phyloP scores from a whole-genome alignment of 1,139 yeast genomes.

The Hemisphaericaspora xylofermentans region DNA sequence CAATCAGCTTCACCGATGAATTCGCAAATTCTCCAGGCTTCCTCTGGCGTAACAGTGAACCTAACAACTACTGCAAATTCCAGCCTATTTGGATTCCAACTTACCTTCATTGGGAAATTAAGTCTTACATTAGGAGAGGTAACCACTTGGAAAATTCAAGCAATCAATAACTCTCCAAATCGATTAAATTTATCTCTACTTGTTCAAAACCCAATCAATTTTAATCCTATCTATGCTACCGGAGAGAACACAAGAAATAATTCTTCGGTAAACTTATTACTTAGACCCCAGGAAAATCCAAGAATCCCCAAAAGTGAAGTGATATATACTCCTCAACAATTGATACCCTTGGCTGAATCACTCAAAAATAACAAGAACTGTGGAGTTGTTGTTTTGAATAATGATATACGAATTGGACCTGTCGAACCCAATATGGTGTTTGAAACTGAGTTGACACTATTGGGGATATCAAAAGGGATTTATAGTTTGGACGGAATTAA shows the following conservation, averaged over 20 bases:
- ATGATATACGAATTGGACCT: slow-evolving; percentile 65
- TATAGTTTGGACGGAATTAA: slow-evolving; percentile 65
- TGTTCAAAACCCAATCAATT: slow-evolving; percentile 30
- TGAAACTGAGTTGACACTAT: slow-evolving; percentile 60
- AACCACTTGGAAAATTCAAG: slow-evolving; percentile 65
- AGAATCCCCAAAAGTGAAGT: slow-evolving; percentile 5
- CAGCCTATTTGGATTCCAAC: slow-evolving; percentile 47
- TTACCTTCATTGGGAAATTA: slow-evolving; percentile 66
- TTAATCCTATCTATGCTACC: slow-evolving; percentile 18
- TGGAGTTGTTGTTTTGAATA: slow-evolving; percentile 54
- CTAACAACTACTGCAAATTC: slow-evolving; percentile 33
- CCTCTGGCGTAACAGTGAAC: slow-evolving; percentile 46
- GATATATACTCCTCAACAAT: slow-evolving; percentile 25
- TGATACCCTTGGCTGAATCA: slow-evolving; percentile 34
- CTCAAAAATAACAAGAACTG: slow-evolving; percentile 31
- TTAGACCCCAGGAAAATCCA: slow-evolving; percentile 7
- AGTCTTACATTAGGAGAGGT: slow-evolving; percentile 59
- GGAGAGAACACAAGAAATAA: slow-evolving; percentile 11
- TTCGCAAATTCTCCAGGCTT: slow-evolving; percentile 3
- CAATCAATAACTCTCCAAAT: slow-evolving; percentile 55
- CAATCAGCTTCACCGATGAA: not conserved
- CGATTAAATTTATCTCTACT: slow-evolving; percentile 46
- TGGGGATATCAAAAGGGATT: slow-evolving; percentile 66
- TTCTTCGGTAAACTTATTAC: slow-evolving; percentile 17
- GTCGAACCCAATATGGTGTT: slow-evolving; percentile 61